Percentiles rank a stretch among this genome's conserved stretches.
These are phyloP conservation scores for Tetrapyrgos nigripes DNA, from an alignment of 1,284 basidiomycete species.

Conservation along the genomic window DNA sequence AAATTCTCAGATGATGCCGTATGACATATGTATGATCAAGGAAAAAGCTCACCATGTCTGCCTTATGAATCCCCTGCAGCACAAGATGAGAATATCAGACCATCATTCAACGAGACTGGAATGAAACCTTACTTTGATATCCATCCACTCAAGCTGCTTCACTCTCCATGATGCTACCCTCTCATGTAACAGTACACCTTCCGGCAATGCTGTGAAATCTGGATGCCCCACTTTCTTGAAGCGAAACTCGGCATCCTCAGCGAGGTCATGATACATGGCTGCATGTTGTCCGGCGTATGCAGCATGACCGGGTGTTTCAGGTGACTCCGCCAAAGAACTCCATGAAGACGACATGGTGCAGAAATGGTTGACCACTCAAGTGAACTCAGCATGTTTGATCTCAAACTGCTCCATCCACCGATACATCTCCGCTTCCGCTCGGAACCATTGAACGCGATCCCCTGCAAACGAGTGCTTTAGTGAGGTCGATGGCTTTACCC, in stretches of 20 bases:
- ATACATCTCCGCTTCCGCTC: conserved; percentile 34
- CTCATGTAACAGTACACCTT: no score
- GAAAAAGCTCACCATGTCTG: no score
- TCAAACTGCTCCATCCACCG: conserved; percentile 33
- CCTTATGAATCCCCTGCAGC: no score
- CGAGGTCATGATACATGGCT: background rate
- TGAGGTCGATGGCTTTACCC: background rate
- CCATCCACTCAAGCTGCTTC: no score
- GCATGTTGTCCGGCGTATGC: conserved; percentile 18
- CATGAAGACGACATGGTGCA: conserved; percentile 17
- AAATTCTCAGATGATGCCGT: no score
- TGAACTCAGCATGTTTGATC: conserved; percentile 24
- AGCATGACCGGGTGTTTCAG: background rate
- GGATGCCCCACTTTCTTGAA: background rate
- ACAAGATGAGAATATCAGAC: no score
- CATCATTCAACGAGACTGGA: no score
- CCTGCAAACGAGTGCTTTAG: conserved; percentile 15
- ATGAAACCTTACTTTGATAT: no score
- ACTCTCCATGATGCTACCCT: no score
- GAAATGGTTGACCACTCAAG: conserved; percentile 22
- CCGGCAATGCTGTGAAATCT: no score
- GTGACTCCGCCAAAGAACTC: conserved; percentile 15
- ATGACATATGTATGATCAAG: no score
- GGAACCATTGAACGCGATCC: conserved; percentile 31
- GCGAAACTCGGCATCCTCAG: background rate